These are phyloP conservation scores for Mycogone perniciosa DNA, from an alignment of 2,329 filamentous ascomycete genomes.

Conservation along the genomic window DNA sequence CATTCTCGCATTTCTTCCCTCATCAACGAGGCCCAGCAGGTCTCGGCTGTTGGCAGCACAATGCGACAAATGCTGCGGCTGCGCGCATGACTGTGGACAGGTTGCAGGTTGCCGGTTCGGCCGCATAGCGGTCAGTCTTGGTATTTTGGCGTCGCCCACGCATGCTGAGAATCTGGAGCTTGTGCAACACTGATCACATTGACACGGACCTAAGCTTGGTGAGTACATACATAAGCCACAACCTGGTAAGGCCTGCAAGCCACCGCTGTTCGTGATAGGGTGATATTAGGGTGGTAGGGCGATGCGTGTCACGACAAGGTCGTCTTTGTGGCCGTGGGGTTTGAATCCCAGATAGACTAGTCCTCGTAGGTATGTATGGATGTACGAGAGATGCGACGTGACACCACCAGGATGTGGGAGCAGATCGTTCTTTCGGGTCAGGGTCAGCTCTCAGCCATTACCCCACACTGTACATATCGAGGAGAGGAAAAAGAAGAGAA, in stretches of 20 bases:
- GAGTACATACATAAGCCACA: conserved; percentile 10
- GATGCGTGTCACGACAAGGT: conserved; percentile 12
- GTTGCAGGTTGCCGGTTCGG: conserved; percentile 4
- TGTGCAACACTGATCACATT: conserved; percentile 22
- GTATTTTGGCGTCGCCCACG: conserved; percentile 8
- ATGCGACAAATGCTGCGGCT: conserved; percentile 4
- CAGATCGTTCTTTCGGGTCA: conserved; percentile 16
- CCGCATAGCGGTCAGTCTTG: conserved; percentile 13
- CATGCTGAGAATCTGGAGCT: conserved; percentile 20
- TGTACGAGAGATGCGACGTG: conserved; percentile 18
- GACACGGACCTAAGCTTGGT: conserved; percentile 13
- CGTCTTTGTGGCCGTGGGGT: neutral
- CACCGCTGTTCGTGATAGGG: neutral
- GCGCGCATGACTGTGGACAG: neutral
- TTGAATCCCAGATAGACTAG: neutral
- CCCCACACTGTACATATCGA: conserved; percentile 8
- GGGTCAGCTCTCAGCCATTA: conserved; percentile 4
- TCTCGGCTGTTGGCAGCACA: conserved; percentile 17
- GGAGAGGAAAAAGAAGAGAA: neutral
- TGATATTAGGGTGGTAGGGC: conserved; percentile 1
- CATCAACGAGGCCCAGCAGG: conserved; percentile 3
- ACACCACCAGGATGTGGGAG: conserved; percentile 17
- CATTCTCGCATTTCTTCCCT: conserved; percentile 4
- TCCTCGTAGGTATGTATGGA: neutral
- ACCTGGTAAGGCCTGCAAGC: conserved; percentile 3